Percentiles rank a stretch among this genome's conserved stretches.
Evolutionary conservation across 495 filamentous ascomycete genomes (phyloP).

Genomic region (Pseudevernia furfuracea): DNA sequence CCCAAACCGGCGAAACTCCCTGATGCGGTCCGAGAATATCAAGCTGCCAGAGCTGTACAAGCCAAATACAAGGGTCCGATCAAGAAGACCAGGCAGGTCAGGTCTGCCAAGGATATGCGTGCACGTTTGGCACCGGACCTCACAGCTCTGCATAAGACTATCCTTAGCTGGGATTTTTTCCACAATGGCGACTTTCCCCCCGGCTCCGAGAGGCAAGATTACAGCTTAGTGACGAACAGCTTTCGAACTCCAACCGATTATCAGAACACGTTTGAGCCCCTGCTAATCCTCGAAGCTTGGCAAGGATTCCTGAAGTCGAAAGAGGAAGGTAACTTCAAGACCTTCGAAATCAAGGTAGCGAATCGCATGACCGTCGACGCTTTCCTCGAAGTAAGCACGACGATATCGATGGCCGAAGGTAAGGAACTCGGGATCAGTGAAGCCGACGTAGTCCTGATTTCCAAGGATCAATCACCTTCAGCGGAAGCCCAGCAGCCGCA

Average conservation of each 20-base stretch:
- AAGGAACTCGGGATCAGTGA: conserved; percentile 68
- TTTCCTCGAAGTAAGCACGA: conserved; percentile 83
- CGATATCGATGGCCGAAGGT: conserved; percentile 58
- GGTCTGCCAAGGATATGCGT: conserved; percentile 86
- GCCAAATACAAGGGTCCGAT: conserved; percentile 55
- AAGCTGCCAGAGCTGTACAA: conserved; percentile 47
- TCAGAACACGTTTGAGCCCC: conserved; percentile 79
- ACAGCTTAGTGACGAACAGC: conserved; percentile 62
- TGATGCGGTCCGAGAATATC: conserved; percentile 45
- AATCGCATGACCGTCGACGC: conserved; percentile 84
- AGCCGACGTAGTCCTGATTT: conserved; percentile 82
- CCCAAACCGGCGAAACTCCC: conserved; percentile 33
- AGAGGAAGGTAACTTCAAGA: conserved; percentile 71
- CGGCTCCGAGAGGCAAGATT: conserved; percentile 55
- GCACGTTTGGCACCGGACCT: conserved; percentile 87
- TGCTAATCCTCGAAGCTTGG: conserved; percentile 92
- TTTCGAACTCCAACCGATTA: conserved; percentile 73
- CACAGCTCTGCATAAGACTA: conserved; percentile 70
- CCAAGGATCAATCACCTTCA: conserved; percentile 58
- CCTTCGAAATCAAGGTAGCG: conserved; percentile 75
- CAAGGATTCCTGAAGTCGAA: conserved; percentile 82
- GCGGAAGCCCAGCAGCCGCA: conserved; percentile 57
- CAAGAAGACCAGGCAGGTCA: conserved; percentile 65
- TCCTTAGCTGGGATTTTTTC: conserved; percentile 91
- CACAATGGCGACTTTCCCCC: conserved; percentile 79